Base-by-base conservation (phyloP, 495 filamentous ascomycete species). In the Penicillium longicatenatum region DNA sequence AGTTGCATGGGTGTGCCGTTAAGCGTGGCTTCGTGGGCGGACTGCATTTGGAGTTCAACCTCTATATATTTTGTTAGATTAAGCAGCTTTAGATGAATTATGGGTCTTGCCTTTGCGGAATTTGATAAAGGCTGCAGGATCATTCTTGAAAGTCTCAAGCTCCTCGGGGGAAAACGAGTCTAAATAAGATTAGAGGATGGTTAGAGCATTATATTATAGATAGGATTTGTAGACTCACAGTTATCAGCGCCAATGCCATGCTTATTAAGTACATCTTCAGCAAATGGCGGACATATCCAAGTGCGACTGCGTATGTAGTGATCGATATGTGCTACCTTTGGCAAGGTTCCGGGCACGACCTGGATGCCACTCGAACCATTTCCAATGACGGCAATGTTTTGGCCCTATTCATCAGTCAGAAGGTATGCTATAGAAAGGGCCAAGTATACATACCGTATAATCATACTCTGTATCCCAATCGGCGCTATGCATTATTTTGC, bases 291-390 rank as follows among this genome's bases (percentile, higher is more conserved):
- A 8, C 75, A 50, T 1, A 83, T 57, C 80, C 81, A 83, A 2
- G 75, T 76, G 12, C 61, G 64, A 30, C 60, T 70, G 11, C 73
- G 67, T 14, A 79, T 67, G 52, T 78, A 81, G 30, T 73, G 78
- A 31, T 76, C 74, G 16, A 80, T 70, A 19, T 79, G 74, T 11
- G 71, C 63, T 14, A 84, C 82, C 8, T 74, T 59, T 12, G 81
- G 81, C 52, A 86, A 76, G 21, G 89, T 77, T 7, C 78, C 79
- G 1, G 86, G 84, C 14, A 90, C 79, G 20, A 89, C 77, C 59
- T 90, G 86, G 31, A 76, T 73, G 3, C 73, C 74, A 60, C 75
- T 79, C 6, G 71, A 81, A 3, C 82, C 80, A 48, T 77, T 78
- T 1, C 83, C 84, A 50, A 86, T 79, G 1, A 85, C 66, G 3